Evolutionary conservation across 805 yeast species (phyloP).

Genomic region (Saccharomycopsis sp.): DNA sequence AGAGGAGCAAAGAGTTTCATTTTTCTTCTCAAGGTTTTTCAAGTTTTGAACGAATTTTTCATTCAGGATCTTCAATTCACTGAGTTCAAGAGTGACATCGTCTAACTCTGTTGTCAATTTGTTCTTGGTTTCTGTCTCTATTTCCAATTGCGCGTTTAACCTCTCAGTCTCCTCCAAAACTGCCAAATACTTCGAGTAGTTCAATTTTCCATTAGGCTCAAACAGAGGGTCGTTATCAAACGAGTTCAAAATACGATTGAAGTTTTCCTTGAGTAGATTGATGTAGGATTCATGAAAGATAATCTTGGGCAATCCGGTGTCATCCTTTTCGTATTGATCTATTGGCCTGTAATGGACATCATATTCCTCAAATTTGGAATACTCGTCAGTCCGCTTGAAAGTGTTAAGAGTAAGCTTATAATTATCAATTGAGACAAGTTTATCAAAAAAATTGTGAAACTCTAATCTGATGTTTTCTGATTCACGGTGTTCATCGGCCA

Average conservation of each 20-base stretch:
- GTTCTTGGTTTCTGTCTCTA: constrained; percentile 20
- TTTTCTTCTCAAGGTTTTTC: constrained; percentile 10
- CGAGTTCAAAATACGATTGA: constrained; percentile 59
- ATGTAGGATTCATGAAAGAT: constrained; percentile 64
- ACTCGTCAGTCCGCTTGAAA: constrained; percentile 52
- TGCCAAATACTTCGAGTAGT: constrained; percentile 53
- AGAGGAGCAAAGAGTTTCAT: constrained; percentile 1
- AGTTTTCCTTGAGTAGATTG: constrained; percentile 54
- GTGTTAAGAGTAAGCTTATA: constrained; percentile 67
- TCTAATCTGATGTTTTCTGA: constrained; percentile 53
- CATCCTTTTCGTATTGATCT: constrained; percentile 38
- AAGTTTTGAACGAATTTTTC: constrained; percentile 18
- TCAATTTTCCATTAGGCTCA: constrained; percentile 62
- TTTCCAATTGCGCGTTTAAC: constrained; percentile 24
- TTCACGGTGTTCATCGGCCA: constrained; percentile 22
- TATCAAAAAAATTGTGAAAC: constrained; percentile 53
- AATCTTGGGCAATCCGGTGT: constrained; percentile 82
- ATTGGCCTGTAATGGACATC: constrained; percentile 37
- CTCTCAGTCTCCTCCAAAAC: constrained; percentile 29
- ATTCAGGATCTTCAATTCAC: constrained; percentile 23
- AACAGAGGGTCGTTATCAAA: constrained; percentile 65
- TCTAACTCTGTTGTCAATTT: constrained; percentile 34
- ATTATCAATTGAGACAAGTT: constrained; percentile 74
- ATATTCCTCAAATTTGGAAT: constrained; percentile 51
- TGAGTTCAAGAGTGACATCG: constrained; percentile 28